Conservation (phyloP, 768 basidiomycete species). For the Xerocomellus chrysenteron region DNA sequence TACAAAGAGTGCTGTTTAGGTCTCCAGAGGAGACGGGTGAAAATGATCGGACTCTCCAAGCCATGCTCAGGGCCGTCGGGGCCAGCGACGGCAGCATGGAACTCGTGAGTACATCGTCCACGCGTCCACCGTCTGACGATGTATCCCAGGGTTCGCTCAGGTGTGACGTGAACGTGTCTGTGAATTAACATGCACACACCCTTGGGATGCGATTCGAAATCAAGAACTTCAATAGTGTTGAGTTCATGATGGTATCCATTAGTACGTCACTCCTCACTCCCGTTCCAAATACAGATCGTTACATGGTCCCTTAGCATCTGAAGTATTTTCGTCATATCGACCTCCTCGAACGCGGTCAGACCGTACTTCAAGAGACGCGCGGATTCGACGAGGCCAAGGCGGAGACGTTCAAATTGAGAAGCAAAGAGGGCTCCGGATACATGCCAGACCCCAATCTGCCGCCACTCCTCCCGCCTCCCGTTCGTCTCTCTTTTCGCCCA, state of each 20-base stretch:
- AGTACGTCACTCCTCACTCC: constrained; percentile 45
- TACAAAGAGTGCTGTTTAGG: constrained; percentile 22
- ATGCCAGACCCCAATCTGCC: constrained; percentile 98
- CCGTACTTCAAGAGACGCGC: too few species aligned
- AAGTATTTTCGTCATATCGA: constrained; percentile 40
- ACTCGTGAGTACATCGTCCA: constrained; percentile 50
- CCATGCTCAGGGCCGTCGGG: constrained; percentile 76
- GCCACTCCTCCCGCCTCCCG: constrained; percentile 57
- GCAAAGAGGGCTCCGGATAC: constrained; percentile 94
- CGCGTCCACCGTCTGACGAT: background rate
- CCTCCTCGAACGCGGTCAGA: too few species aligned
- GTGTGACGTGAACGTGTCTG: constrained; percentile 94
- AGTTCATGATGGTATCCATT: constrained; percentile 77
- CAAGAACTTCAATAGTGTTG: constrained; percentile 93
- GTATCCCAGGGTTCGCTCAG: constrained; percentile 78
- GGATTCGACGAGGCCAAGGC: too few species aligned
- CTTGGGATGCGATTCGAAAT: constrained; percentile 70
- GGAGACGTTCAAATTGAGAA: constrained; percentile 65
- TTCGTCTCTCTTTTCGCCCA: constrained; percentile 21
- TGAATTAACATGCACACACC: constrained; percentile 61
- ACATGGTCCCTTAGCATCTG: constrained; percentile 56
- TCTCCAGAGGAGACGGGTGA: constrained; percentile 91
- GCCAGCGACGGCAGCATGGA: constrained; percentile 98
- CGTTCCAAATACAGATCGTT: background rate
- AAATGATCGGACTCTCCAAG: constrained; percentile 83